phyloP scores from a whole-genome alignment of 208 protist species.

The Trichomonas tenax region DNA sequence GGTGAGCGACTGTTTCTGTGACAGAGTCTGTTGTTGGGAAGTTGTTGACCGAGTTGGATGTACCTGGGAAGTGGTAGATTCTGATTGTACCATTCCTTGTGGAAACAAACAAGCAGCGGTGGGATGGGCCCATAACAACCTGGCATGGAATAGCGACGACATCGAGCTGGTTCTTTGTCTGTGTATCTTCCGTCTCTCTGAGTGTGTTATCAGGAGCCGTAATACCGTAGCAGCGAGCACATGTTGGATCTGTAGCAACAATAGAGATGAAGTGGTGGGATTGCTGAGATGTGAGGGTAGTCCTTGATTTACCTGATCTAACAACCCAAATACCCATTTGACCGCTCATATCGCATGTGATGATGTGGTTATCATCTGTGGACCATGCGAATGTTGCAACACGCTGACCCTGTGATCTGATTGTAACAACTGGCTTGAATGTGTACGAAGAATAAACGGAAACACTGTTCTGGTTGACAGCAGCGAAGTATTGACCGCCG shows the following conservation, averaged over 20 bases:
- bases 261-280: background rate
- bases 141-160: background rate
- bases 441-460: background rate
- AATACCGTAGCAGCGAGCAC: background rate
- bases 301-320: background rate
- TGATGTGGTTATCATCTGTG: background rate
- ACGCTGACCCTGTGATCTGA: background rate
- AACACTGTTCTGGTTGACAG: background rate
- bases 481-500: background rate
- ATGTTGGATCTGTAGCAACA: background rate
- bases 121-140: background rate
- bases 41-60: background rate
- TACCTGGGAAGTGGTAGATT: background rate
- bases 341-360: background rate
- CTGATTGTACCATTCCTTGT: background rate
- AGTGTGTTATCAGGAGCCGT: background rate
- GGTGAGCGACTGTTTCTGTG: background rate
- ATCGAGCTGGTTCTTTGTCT: background rate
- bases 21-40: background rate
- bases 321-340: background rate
- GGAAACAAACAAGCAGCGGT: background rate
- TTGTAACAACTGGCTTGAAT: background rate
- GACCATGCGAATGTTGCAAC: background rate
- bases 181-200: background rate
- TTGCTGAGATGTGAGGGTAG: background rate